phyloP scores from a whole-genome alignment of 176 grass and related monocot species.

The Tuctoria greenei region DNA sequence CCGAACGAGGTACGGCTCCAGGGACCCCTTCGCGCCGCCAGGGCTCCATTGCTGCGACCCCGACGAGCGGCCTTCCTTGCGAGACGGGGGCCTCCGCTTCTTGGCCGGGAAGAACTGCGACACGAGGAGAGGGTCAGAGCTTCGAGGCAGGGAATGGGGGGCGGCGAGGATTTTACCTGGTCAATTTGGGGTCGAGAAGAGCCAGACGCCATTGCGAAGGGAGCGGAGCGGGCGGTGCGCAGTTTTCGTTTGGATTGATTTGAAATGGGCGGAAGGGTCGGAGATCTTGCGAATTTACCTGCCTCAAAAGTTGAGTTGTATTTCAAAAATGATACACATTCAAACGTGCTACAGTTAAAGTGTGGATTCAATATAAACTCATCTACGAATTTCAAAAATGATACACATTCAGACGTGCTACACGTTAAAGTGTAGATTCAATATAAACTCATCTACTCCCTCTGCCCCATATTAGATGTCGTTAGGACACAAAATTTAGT shows the following conservation, averaged over 20 bases:
- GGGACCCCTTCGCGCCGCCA: constrained; percentile 49
- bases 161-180: constrained; percentile 53
- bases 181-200: constrained; percentile 60
- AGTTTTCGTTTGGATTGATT: not conserved
- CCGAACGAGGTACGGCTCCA: constrained; percentile 46
- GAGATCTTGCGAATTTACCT: too few species aligned
- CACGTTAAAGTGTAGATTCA: too few species aligned
- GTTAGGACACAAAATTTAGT: too few species aligned
- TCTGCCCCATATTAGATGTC: too few species aligned
- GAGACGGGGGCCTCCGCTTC: constrained; percentile 55
- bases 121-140: constrained; percentile 17
- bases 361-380: too few species aligned
- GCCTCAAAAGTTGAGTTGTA: too few species aligned
- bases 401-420: too few species aligned
- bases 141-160: not conserved
- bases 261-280: not conserved
- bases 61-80: constrained; percentile 42
- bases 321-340: too few species aligned
- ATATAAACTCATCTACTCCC: too few species aligned
- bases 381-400: too few species aligned
- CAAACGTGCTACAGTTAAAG: too few species aligned
- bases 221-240: not conserved
- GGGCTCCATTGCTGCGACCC: constrained; percentile 41
- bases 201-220: constrained; percentile 60
- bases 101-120: constrained; percentile 79